A percentile compares a stretch with the other conserved stretches of the same genome.
phyloP scores from a whole-genome alignment of 352 stramenopile species.

The Phytopythium sindhum region DNA sequence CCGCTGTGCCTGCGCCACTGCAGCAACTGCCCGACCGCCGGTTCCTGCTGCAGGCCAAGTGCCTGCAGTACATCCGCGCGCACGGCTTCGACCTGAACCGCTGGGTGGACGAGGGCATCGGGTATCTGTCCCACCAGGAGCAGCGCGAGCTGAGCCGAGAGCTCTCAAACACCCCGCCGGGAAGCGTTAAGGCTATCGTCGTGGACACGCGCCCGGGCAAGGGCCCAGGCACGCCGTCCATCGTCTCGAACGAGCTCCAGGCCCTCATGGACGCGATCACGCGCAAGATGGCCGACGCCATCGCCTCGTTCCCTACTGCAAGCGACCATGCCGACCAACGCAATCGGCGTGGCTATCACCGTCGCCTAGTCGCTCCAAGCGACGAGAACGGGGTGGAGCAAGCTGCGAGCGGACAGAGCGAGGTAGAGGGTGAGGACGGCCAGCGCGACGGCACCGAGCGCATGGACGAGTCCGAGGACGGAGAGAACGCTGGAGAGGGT shows the following conservation, averaged over 20 bases:
- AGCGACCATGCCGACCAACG: background rate
- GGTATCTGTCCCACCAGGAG: conserved; percentile 64
- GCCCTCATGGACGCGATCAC: conserved; percentile 1
- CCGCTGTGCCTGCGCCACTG: background rate
- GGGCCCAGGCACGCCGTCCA: conserved; percentile 15
- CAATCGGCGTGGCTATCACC: background rate
- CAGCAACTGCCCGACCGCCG: conserved; percentile 36
- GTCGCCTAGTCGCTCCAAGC: background rate
- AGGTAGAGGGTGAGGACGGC: background rate
- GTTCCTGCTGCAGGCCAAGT: conserved; percentile 72
- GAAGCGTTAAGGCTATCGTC: background rate
- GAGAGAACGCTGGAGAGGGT: background rate
- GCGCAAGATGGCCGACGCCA: background rate
- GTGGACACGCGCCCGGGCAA: conserved; percentile 16
- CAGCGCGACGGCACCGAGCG: background rate
- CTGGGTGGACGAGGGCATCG: conserved; percentile 72
- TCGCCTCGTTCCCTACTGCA: background rate
- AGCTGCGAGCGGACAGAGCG: background rate
- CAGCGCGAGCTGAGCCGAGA: conserved; percentile 30
- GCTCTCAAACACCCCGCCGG: conserved; percentile 13
- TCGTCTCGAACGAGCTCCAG: conserved; percentile 5
- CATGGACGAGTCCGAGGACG: background rate
- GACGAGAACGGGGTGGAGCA: background rate
- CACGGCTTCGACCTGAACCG: conserved; percentile 79
- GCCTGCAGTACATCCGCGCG: conserved; percentile 67